Base-by-base conservation (phyloP, 2,329 filamentous ascomycete genomes). In the Ambrosiella xylebori region DNA sequence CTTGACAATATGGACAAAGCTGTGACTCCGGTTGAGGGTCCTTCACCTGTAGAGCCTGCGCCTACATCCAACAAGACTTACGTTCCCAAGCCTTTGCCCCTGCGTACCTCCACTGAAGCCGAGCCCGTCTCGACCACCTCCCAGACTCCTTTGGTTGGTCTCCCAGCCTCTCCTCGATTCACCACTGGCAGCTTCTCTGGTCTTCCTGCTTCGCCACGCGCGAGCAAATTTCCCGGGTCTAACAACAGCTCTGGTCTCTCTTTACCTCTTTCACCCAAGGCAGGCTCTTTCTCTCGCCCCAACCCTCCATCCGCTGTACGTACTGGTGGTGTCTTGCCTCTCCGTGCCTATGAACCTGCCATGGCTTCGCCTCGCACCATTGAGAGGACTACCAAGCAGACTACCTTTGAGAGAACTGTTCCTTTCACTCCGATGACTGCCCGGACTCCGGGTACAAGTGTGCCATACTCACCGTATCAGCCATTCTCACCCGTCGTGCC, bases 401-500 rank as follows among this genome's bases (percentile, higher is more conserved):
- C 81, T 0, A 77, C 82, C 1, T 79, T 85, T 61, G 80, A 84
- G 64, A 73, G 81, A 38, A 71, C 70, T 19, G 71, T 69, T 0
- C 76, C 78, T 1, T 65, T 79, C 58, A 79, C 79, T 2, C 81
- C 82, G 2, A 70, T 69, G 0, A 79, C 77, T 0, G 73, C 80
- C 27, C 78, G 77, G 51, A 84, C 81, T 2, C 86, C 85, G 0
- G 80, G 78, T 3, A 75, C 73, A 19, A 75, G 80, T 1, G 77
- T 82, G 19, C 86, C 86, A 1, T 90, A 90, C 68, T 81, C 79
- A 58, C 85, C 86, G 0, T 91, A 90, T 64, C 86, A 90, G 72
- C 86, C 86, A 0, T 86, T 83, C 66, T 85, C 83, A 6, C 85
- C 86, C 1, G 74, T 86, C 53, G 77, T 88, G 55, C 86, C 86